These are phyloP conservation scores for Picochlorum sp. DNA, from an alignment of 139 green algal genomes.

Conservation along the genomic window DNA sequence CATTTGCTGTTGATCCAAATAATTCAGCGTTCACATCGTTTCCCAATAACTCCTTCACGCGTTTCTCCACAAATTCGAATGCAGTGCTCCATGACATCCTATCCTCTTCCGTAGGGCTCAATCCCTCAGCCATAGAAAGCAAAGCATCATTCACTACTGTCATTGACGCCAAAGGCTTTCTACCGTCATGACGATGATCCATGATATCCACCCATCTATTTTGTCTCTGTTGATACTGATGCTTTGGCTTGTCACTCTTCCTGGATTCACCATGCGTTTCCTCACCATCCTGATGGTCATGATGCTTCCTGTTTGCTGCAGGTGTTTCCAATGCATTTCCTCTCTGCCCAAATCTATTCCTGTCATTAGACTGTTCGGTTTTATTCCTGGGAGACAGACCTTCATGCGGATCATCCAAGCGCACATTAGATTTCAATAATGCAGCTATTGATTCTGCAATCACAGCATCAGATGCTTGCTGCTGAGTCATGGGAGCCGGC, in stretches of 20 bases:
- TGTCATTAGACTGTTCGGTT: no score
- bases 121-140: slow-evolving; percentile 25
- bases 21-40: slow-evolving; percentile 39
- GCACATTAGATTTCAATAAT: no score
- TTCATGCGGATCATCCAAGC: no score
- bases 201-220: slow-evolving; percentile 22
- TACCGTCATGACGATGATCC: slow-evolving; percentile 22
- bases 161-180: slow-evolving; percentile 26
- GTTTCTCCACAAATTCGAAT: slow-evolving; percentile 27
- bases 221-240: background rate
- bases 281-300: no score
- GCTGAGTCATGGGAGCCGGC: no score
- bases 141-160: slow-evolving; percentile 33
- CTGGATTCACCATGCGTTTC: background rate
- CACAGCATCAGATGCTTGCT: no score
- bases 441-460: no score
- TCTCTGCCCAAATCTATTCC: no score
- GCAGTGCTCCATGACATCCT: slow-evolving; percentile 23
- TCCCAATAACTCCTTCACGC: slow-evolving; percentile 35
- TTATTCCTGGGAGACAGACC: no score
- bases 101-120: slow-evolving; percentile 44
- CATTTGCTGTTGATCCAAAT: slow-evolving; percentile 63
- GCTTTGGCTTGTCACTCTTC: background rate
- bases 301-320: no score
- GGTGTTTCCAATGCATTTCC: no score